Evolutionary conservation across 2,329 filamentous ascomycete species (phyloP).

Genomic region (Fusarium staphyleae): DNA sequence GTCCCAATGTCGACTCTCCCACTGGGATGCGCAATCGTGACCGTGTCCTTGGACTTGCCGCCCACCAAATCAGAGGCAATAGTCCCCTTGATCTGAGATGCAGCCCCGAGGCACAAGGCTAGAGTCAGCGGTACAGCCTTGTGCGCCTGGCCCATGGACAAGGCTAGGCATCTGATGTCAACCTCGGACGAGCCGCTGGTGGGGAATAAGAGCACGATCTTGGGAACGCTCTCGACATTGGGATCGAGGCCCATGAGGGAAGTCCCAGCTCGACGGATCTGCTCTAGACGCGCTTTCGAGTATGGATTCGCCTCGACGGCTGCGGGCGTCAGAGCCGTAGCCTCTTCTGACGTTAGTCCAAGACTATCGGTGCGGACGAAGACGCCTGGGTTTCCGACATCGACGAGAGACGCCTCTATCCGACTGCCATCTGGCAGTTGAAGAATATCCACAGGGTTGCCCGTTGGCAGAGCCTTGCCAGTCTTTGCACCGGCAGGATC

Average conservation of each 20-base stretch:
- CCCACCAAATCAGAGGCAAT: constrained; percentile 47
- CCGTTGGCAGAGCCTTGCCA: constrained; percentile 59
- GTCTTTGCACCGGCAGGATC: constrained; percentile 70
- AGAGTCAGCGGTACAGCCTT: constrained; percentile 64
- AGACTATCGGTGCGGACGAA: constrained; percentile 66
- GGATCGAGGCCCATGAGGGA: constrained; percentile 67
- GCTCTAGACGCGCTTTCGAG: constrained; percentile 58
- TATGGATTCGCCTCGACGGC: constrained; percentile 56
- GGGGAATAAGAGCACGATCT: constrained; percentile 61
- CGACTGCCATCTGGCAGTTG: constrained; percentile 46
- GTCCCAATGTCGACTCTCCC: constrained; percentile 56
- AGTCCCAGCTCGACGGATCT: constrained; percentile 64
- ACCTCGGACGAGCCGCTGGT: constrained; percentile 39
- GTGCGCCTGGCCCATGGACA: constrained; percentile 64
- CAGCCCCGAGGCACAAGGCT: constrained; percentile 58
- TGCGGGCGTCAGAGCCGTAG: constrained; percentile 60
- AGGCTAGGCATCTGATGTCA: constrained; percentile 55
- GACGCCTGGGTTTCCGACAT: constrained; percentile 69
- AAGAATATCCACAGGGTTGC: constrained; percentile 59
- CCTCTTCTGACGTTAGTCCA: constrained; percentile 51
- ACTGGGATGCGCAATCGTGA: constrained; percentile 57
- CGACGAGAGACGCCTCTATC: constrained; percentile 63
- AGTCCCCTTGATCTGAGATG: constrained; percentile 55
- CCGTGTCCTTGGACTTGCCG: constrained; percentile 31
- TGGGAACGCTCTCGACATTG: constrained; percentile 61